phyloP scores from a whole-genome alignment of 768 basidiomycete genomes.

The Cyclocybe cylindracea region DNA sequence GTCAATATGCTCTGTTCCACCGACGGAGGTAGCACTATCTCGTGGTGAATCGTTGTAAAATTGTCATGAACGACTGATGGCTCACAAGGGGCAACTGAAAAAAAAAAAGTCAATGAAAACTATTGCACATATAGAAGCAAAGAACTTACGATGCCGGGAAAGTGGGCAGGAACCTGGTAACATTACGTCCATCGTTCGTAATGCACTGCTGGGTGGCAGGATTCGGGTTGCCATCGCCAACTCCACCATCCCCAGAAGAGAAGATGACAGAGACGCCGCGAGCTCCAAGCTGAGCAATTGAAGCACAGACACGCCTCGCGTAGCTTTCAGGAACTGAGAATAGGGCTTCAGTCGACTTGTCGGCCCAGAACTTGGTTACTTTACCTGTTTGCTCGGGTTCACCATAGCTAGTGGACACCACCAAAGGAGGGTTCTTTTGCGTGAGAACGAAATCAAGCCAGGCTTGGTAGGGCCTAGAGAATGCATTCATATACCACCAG shows the following conservation, averaged over 20 bases:
- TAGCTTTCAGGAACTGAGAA: conserved; percentile 55
- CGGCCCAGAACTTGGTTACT: neutral
- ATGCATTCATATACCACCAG: neutral
- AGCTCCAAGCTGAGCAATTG: conserved; percentile 67
- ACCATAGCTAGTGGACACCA: conserved; percentile 73
- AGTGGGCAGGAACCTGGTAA: conserved; percentile 50
- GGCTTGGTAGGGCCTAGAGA: conserved; percentile 31
- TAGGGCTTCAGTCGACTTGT: neutral
- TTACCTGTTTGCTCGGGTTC: conserved; percentile 72
- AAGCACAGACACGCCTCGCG: conserved; percentile 57
- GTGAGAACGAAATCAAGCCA: conserved; percentile 64
- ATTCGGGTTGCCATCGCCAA: conserved; percentile 60
- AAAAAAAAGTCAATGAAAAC: neutral
- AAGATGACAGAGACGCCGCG: conserved; percentile 68
- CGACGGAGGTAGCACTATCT: conserved; percentile 68
- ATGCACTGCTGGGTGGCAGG: conserved; percentile 54
- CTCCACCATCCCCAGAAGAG: conserved; percentile 68
- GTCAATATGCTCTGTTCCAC: conserved; percentile 53
- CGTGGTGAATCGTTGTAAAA: neutral
- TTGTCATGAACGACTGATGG: neutral
- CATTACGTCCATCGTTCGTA: conserved; percentile 59
- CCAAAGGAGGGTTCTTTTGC: conserved; percentile 49
- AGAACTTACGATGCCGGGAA: conserved; percentile 59
- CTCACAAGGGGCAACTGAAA: conserved; percentile 51
- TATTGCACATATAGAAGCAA: neutral